phyloP scores from a whole-genome alignment of 1,139 yeast genomes.

The Sugiyamaella grinbergsii region DNA sequence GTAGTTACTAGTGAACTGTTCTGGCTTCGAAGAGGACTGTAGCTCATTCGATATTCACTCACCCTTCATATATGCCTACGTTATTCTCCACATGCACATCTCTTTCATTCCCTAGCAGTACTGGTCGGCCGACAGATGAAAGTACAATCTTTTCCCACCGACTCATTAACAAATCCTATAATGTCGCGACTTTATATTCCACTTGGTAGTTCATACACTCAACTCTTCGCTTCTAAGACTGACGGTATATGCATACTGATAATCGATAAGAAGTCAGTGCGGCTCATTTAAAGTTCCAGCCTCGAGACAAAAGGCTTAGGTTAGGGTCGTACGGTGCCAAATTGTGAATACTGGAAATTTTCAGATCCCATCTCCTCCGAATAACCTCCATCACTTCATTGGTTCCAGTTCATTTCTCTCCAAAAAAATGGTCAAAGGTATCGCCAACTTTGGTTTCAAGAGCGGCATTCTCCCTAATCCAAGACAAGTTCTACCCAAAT shows the following conservation, averaged over 20 bases:
- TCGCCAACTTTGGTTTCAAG: conserved; percentile 54
- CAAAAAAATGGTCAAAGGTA: conserved; percentile 49
- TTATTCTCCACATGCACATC: conserved; percentile 44
- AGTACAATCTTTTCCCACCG: conserved; percentile 50
- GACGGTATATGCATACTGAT: conserved; percentile 5
- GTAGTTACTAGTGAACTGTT: too few relatives aligned
- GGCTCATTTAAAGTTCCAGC: not conserved
- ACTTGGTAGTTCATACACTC: not conserved
- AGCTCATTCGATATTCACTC: too few relatives aligned
- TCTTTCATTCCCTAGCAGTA: conserved; percentile 48
- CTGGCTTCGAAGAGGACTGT: too few relatives aligned
- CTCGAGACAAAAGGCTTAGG: not conserved
- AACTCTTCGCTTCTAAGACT: too few relatives aligned
- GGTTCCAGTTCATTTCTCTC: not conserved
- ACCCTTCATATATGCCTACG: conserved; percentile 44
- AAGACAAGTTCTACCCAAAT: conserved; percentile 63
- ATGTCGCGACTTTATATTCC: too few relatives aligned
- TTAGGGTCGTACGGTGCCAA: not conserved
- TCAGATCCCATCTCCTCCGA: not conserved
- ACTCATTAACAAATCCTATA: conserved; percentile 20
- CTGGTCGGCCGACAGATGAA: conserved; percentile 52
- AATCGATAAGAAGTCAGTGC: conserved; percentile 4
- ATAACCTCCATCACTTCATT: not conserved
- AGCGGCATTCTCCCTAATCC: conserved; percentile 82
- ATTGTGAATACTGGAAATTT: not conserved